Percentiles rank a stretch among this genome's conserved stretches.
Evolutionary conservation across 495 filamentous ascomycete species (phyloP).

Genomic region (Jackrogersella multiformis): DNA sequence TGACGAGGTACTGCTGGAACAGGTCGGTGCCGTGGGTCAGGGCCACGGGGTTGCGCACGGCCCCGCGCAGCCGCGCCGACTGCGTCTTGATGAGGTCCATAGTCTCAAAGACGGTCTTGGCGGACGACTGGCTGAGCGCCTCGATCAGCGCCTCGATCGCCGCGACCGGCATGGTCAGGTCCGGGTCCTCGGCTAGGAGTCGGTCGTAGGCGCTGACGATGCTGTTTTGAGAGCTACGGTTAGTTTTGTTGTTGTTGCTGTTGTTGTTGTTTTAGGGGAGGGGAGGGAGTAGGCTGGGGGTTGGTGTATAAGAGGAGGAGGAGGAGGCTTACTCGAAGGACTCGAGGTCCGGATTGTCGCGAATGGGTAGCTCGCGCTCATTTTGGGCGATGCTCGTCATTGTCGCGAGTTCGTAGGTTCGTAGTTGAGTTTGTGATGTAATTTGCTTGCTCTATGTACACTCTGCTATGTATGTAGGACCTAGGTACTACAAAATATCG

Average conservation of each 20-base stretch:
- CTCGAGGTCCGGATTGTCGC: slow-evolving; percentile 43
- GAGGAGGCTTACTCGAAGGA: slow-evolving; percentile 45
- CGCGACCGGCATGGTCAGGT: slow-evolving; percentile 93
- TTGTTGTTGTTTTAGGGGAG: background rate
- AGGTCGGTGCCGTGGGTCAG: slow-evolving; percentile 93
- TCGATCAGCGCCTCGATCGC: slow-evolving; percentile 93
- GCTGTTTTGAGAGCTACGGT: slow-evolving; percentile 43
- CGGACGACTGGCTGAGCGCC: slow-evolving; percentile 76
- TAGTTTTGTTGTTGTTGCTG: background rate
- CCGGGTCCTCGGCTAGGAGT: slow-evolving; percentile 70
- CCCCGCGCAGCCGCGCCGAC: slow-evolving; percentile 74
- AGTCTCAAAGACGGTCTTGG: slow-evolving; percentile 91
- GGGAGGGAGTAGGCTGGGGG: too few relatives aligned
- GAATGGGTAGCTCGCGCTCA: slow-evolving; percentile 41
- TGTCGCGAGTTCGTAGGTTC: slow-evolving; percentile 3
- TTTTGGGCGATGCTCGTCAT: slow-evolving; percentile 28
- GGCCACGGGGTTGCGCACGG: slow-evolving; percentile 86
- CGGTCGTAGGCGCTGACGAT: slow-evolving; percentile 64
- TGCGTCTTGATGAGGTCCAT: slow-evolving; percentile 81
- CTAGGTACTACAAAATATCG: too few relatives aligned
- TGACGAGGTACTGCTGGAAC: slow-evolving; percentile 91
- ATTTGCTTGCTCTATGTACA: too few relatives aligned
- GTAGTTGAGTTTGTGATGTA: background rate
- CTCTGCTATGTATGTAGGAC: too few relatives aligned
- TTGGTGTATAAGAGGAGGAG: background rate